Evolutionary conservation across 2,329 filamentous ascomycete species (phyloP), one percentile per base, ranked within the genome.

Genomic region (Phialophora macrospora): DNA sequence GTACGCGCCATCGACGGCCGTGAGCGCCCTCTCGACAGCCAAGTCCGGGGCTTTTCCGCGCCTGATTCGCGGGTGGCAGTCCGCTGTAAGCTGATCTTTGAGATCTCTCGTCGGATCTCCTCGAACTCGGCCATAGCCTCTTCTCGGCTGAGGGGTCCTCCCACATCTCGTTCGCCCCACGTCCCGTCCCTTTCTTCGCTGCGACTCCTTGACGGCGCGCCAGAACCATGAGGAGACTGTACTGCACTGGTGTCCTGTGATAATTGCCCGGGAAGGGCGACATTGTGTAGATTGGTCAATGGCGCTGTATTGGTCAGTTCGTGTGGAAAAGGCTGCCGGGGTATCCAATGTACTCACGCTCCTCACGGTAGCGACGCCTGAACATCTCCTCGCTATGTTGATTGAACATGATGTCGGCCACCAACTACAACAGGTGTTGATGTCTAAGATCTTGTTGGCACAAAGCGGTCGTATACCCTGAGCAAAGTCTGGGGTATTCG

Each of bases 161-260:
- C 86, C 30, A 81, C 80, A 73, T 87, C 85, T 54, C 80, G 77
- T 74, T 90, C 87, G 14, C 87, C 87, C 87, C 87, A 90, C 22
- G 84, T 87, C 38, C 86, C 85, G 17, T 63, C 62, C 11, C 32
- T 24, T 41, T 61, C 54, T 14, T 46, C 48, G 55, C 57, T 58
- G 26, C 46, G 24, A 28, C 63, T 59, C 57, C 55, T 68, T 26
- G 60, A 55, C 4, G 62, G 56, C 24, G 60, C 56, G 6, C 30
- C 54, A 17, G 65, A 63, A 4, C 22, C 49, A 51, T 62, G 57
- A 5, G 54, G 57, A 14, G 61, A 65, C 26, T 60, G 68, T 14
- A 61, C 38, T 22, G 66, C 58, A 30, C 56, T 64, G 22, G 64
- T 41, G 52, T 66, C 49, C 44, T 62, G 62, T 24, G 59, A 65